Evolutionary conservation across 1,139 yeast genomes (phyloP).

Genomic region (Hemisphaericaspora xylofermentans): DNA sequence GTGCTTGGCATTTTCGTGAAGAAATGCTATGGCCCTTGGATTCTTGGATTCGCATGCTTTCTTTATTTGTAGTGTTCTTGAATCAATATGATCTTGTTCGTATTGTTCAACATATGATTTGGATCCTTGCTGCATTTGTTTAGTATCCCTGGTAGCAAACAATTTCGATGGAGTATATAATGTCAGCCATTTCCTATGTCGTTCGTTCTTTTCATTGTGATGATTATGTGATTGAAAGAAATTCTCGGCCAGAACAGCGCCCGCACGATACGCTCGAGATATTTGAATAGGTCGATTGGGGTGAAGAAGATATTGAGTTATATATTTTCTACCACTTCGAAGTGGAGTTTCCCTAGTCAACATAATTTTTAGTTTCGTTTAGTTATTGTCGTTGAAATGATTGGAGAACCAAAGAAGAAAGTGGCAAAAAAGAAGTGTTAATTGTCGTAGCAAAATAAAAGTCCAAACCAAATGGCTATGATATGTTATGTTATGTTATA

Average conservation of each 20-base stretch:
- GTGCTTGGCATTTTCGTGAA: not conserved
- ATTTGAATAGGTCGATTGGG: not conserved
- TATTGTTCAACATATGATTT: slow-evolving; percentile 2
- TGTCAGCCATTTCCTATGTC: not conserved
- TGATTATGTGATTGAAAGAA: not conserved
- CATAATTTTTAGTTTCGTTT: too few relatives aligned
- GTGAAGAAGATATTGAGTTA: not conserved
- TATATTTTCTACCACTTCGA: not conserved
- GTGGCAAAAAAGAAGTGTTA: too few relatives aligned
- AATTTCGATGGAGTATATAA: not conserved
- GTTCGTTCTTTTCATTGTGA: not conserved
- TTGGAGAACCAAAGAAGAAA: too few relatives aligned
- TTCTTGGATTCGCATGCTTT: not conserved
- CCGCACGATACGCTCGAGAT: not conserved
- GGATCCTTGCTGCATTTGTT: not conserved
- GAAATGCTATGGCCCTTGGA: not conserved
- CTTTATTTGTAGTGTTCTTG: not conserved
- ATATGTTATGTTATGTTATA: too few relatives aligned
- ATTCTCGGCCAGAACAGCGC: not conserved
- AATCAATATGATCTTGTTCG: not conserved
- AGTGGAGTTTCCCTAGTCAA: not conserved
- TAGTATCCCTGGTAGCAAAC: not conserved
- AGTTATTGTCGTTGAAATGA: not conserved
- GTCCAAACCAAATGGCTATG: too few relatives aligned
- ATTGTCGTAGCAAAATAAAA: too few relatives aligned